Evolutionary conservation across 2,329 filamentous ascomycete genomes (phyloP).

Genomic region (Aurifilum marmelostoma): DNA sequence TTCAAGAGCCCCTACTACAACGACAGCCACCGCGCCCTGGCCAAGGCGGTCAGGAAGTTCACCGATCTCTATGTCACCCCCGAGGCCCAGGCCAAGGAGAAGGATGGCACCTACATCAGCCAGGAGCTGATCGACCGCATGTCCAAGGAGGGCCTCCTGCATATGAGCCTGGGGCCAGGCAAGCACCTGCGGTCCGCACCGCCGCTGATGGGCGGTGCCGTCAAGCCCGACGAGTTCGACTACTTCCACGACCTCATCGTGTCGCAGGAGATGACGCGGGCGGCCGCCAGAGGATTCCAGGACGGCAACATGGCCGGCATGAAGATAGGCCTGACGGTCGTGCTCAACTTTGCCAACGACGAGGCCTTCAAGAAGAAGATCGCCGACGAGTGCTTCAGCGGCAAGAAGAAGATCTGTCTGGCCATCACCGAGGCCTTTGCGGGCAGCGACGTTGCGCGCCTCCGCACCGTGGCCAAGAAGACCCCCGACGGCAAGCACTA

Average conservation of each 20-base stretch:
- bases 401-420: slow-evolving; percentile 85
- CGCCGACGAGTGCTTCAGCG: slow-evolving; percentile 72
- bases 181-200: slow-evolving; percentile 71
- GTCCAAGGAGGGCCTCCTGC: slow-evolving; percentile 73
- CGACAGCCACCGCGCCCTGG: slow-evolving; percentile 71
- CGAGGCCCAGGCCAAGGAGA: slow-evolving; percentile 75
- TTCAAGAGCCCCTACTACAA: slow-evolving; percentile 83
- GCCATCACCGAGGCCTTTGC: slow-evolving; percentile 90
- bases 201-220: slow-evolving; percentile 67
- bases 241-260: slow-evolving; percentile 84
- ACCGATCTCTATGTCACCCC: slow-evolving; percentile 71
- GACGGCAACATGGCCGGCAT: slow-evolving; percentile 88
- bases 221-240: slow-evolving; percentile 81
- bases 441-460: slow-evolving; percentile 77
- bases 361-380: slow-evolving; percentile 67
- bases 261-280: slow-evolving; percentile 71
- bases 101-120: slow-evolving; percentile 72
- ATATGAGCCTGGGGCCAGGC: slow-evolving; percentile 82
- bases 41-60: slow-evolving; percentile 72
- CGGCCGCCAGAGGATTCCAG: slow-evolving; percentile 78
- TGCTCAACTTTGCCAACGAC: slow-evolving; percentile 76
- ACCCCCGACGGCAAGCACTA: slow-evolving; percentile 76
- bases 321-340: slow-evolving; percentile 78
- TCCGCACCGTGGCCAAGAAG: slow-evolving; percentile 78
- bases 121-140: slow-evolving; percentile 77